Evolutionary conservation across 2,329 filamentous ascomycete genomes (phyloP), one percentile per base, ranked within the genome.

Genomic region (Paecilomyces variotii): DNA sequence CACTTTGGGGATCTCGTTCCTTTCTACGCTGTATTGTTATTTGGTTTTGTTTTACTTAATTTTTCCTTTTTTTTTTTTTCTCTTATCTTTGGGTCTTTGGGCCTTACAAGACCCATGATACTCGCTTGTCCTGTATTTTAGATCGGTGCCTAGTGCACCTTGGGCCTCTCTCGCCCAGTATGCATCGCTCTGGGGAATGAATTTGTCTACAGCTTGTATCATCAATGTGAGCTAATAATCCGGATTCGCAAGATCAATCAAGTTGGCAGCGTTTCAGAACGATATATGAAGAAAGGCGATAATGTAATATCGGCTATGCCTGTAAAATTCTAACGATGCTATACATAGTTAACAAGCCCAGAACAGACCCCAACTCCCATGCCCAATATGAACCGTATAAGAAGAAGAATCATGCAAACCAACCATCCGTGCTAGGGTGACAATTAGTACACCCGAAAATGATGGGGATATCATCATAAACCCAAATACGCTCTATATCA

Each of bases 361-460:
- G n/a, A 45, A 45, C 7, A 32, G 4, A 32, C 39, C 12, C 39
- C 39, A 45, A 45, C 39, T 45, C 39, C 39, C 39, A 4, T 45
- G 12, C 39, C 39, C 19, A 14, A 45, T 19, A 45, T n/a, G 14
- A 45, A 45, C 39, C 39, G 4, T 45, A 45, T 14, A 6, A 1
- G 19, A 50, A 50, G 11, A 49, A 26, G 25, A 14, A n/a, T 70
- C 58, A 73, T 65, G 71, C 68, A 57, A 57, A 64, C 72, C 72
- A 75, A 26, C 69, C 72, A 26, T 61, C 60, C 6, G 59, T 61
- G 39, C 60, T 60, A 19, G 39, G 39, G 39, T 63, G 62, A 57
- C 74, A 77, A 58, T 72, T 59, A 19, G 62, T 62, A 60, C 74
- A 77, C 4, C 70, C 68, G 58, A 76, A 68, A 55, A 72, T 57